Evolutionary conservation across 352 stramenopile species (phyloP).

Genomic region (Paralagenidium karlingii): DNA sequence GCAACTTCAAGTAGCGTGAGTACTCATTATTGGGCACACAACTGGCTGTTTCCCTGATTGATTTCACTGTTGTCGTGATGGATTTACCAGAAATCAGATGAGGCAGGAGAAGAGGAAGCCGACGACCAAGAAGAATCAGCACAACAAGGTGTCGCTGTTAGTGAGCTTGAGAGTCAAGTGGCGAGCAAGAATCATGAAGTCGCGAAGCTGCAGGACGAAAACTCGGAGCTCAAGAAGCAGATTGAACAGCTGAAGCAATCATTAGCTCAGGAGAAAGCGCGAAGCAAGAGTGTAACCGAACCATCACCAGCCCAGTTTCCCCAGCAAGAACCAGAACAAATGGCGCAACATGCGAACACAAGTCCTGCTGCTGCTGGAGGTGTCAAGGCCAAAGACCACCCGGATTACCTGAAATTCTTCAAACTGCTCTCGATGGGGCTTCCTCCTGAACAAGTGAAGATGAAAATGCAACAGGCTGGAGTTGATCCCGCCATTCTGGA

Average conservation of each 20-base stretch:
- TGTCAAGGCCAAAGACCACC: slow-evolving; percentile 51
- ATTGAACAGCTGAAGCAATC: slow-evolving; percentile 71
- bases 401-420: slow-evolving; percentile 72
- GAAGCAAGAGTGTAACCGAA: too few species aligned
- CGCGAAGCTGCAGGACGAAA: slow-evolving; percentile 48
- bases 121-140: slow-evolving; percentile 14
- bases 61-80: too few species aligned
- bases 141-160: slow-evolving; percentile 2
- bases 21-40: too few species aligned
- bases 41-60: too few species aligned
- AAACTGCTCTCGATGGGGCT: slow-evolving; percentile 74
- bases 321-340: slow-evolving; percentile 34
- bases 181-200: too few species aligned
- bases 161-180: too few species aligned
- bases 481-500: slow-evolving; percentile 57
- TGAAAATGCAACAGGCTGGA: slow-evolving; percentile 73
- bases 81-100: too few species aligned
- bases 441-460: slow-evolving; percentile 67
- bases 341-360: slow-evolving; percentile 20
- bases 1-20: too few species aligned
- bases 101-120: slow-evolving; percentile 17
- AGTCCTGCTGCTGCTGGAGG: slow-evolving; percentile 8
- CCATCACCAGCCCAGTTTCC: too few species aligned
- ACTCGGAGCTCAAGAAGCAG: slow-evolving; percentile 54
- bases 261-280: too few species aligned